A percentile compares a stretch with the other conserved stretches of the same genome.
phyloP scores from a whole-genome alignment of 1,284 basidiomycete genomes.

The Microbotryum violaceum region DNA sequence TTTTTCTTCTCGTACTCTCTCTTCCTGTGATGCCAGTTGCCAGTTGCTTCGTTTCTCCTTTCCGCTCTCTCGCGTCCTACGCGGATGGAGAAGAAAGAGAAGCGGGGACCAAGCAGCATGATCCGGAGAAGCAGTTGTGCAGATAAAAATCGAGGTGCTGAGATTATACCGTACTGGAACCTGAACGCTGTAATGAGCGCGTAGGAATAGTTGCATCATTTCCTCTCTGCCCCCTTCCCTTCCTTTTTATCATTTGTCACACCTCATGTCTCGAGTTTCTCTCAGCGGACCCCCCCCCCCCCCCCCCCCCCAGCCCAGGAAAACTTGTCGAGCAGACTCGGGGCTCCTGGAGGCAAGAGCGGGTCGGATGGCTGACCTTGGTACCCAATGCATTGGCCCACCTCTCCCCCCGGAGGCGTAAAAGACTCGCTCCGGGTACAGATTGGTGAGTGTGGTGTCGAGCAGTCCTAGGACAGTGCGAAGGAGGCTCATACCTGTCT shows the following conservation, averaged over 20 bases:
- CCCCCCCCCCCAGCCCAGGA: neutral
- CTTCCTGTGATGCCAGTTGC: too few relatives aligned
- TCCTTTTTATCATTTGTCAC: slow-evolving; percentile 8
- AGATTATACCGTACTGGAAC: slow-evolving; percentile 89
- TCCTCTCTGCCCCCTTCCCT: slow-evolving; percentile 40
- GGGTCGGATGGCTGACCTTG: neutral
- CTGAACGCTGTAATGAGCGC: slow-evolving; percentile 84
- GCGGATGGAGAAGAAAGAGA: too few relatives aligned
- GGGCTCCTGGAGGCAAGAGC: neutral
- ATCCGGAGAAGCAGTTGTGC: too few relatives aligned
- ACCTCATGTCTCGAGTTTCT: too few relatives aligned
- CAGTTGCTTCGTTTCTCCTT: too few relatives aligned
- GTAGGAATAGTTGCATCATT: slow-evolving; percentile 76
- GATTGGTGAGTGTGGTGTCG: too few relatives aligned
- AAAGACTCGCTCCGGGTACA: slow-evolving; percentile 68
- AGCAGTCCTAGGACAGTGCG: too few relatives aligned
- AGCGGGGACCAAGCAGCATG: too few relatives aligned
- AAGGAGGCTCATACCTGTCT: too few relatives aligned
- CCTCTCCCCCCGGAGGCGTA: neutral
- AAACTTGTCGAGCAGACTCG: neutral
- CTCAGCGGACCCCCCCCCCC: neutral
- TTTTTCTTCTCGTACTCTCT: too few relatives aligned
- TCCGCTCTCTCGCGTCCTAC: too few relatives aligned
- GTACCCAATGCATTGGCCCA: neutral
- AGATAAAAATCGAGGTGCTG: slow-evolving; percentile 48